These are phyloP conservation scores for Rhizophora apiculata DNA, from an alignment of 345 rosid species.

Conservation along the genomic window DNA sequence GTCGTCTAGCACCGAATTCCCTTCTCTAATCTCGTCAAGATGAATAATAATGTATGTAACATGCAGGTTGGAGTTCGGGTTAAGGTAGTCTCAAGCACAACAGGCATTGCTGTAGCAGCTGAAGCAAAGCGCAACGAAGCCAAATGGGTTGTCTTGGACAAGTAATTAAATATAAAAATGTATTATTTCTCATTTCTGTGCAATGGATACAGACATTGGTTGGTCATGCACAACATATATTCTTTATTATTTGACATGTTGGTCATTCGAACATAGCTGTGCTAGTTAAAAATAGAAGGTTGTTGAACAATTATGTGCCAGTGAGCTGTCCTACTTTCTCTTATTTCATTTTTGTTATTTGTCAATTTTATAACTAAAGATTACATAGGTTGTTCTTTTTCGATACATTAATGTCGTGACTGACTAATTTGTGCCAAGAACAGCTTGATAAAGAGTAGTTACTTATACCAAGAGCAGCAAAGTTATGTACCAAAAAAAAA, in stretches of 20 bases:
- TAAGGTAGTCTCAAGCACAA: slow-evolving; percentile 54
- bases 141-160: slow-evolving; percentile 84
- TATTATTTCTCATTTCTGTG: slow-evolving; percentile 54
- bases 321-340: too few relatives aligned
- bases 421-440: too few relatives aligned
- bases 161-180: slow-evolving; percentile 58
- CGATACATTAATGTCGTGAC: too few relatives aligned
- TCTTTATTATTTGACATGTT: background rate
- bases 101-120: slow-evolving; percentile 51
- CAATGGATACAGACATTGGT: slow-evolving; percentile 21
- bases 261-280: background rate
- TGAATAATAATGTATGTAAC: slow-evolving; percentile 13
- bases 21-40: background rate
- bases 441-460: too few relatives aligned
- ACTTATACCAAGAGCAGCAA: too few relatives aligned
- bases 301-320: background rate
- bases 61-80: slow-evolving; percentile 63
- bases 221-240: slow-evolving; percentile 5
- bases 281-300: background rate
- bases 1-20: background rate
- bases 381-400: too few relatives aligned
- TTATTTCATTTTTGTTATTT: too few relatives aligned
- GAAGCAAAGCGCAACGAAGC: slow-evolving; percentile 57
- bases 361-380: too few relatives aligned
- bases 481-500: too few relatives aligned